Evolutionary conservation across 1,284 basidiomycete species (phyloP), one percentile per base, ranked within the genome.

Genomic region (Microbotryomycetes sp.): DNA sequence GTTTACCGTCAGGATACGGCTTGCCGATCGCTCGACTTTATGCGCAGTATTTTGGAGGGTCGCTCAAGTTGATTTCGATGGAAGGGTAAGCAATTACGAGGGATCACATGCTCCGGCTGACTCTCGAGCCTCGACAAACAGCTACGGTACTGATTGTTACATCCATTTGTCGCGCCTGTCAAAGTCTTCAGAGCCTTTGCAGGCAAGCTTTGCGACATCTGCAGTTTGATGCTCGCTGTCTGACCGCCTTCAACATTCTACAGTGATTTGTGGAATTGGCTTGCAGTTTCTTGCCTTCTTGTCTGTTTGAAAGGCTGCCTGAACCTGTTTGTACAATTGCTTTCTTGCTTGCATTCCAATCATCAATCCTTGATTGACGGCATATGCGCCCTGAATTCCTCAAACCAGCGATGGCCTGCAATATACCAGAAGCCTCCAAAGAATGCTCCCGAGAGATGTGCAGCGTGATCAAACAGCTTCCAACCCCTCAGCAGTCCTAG

Each of bases 41-140:
- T 71, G 91, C 92, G 1, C 80, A 93, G 52, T 98, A 97, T 76
- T 97, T 97, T 75, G 94, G 96, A 1, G 94, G 94, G 3, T 93
- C 97, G 76, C 78, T 98, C n/a, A 83, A 90, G 54, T 77, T 98
- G 59, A 97, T 98, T 70, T 90, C 91, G 49, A 97, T 98, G 94
- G 93, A 97, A 68, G 92, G 92, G 6, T 94, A 89, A 71, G n/a
- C n/a, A n/a, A n/a, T n/a, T n/a, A n/a, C n/a, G n/a, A n/a, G n/a
- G n/a, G n/a, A n/a, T n/a, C n/a, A n/a, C n/a, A n/a, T n/a, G n/a
- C n/a, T n/a, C n/a, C n/a, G n/a, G 16, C 2, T 9, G 18, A 6
- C 26, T 35, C 51, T 4, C 5, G 21, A 16, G 23, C 30, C 18
- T 3, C 9, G 2, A 27, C 0, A 21, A 29, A 0, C 49, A 66